These are phyloP conservation scores for Cyberlindnera japonica DNA, from an alignment of 805 yeast species.

Conservation along the genomic window DNA sequence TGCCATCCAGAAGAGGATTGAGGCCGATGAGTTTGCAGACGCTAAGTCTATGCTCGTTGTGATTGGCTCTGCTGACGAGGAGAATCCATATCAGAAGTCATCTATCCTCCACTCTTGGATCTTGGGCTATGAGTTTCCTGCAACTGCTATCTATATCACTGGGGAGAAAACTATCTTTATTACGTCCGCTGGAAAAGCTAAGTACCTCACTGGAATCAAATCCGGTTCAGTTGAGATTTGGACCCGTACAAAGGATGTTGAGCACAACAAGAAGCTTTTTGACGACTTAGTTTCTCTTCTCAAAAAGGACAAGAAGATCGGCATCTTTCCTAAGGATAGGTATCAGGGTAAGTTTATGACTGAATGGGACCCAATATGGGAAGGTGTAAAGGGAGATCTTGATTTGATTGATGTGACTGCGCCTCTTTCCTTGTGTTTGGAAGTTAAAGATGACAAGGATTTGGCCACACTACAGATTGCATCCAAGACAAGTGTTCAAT, in stretches of 20 bases:
- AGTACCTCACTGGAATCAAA: conserved; percentile 61
- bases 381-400: conserved; percentile 35
- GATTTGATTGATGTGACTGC: conserved; percentile 49
- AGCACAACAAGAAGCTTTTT: conserved; percentile 66
- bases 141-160: conserved; percentile 69
- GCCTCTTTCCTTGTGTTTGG: conserved; percentile 57
- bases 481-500: conserved; percentile 67
- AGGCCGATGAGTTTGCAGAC: conserved; percentile 32
- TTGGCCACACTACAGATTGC: conserved; percentile 63
- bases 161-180: conserved; percentile 57
- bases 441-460: conserved; percentile 78
- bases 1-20: conserved; percentile 33
- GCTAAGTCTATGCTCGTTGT: conserved; percentile 57
- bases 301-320: conserved; percentile 48
- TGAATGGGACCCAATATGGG: conserved; percentile 62
- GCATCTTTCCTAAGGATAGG: conserved; percentile 69
- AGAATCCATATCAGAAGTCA: conserved; percentile 85
- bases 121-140: conserved; percentile 93
- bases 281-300: conserved; percentile 48
- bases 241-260: conserved; percentile 78
- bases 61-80: conserved; percentile 83
- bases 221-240: conserved; percentile 50
- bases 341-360: conserved; percentile 80
- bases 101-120: conserved; percentile 88
- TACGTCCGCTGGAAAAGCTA: conserved; percentile 83